phyloP scores from a whole-genome alignment of 768 basidiomycete genomes.

The Serendipita sp. region DNA sequence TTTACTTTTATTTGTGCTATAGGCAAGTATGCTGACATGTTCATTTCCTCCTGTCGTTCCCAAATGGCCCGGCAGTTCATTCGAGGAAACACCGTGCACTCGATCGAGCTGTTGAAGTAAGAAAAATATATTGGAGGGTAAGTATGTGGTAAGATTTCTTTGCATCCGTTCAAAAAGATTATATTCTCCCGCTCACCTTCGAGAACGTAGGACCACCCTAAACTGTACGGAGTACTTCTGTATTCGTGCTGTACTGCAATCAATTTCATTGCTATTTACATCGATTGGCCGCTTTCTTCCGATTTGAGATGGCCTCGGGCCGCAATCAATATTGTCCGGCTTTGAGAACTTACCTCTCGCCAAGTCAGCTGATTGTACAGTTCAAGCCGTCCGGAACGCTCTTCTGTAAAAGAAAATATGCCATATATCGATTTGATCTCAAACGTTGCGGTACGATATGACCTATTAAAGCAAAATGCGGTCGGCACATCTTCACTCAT shows the following conservation, averaged over 20 bases:
- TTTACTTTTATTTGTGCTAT: neutral
- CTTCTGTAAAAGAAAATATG: neutral
- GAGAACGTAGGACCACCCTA: too few species aligned
- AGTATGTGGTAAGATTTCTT: neutral
- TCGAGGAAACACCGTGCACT: slow-evolving; percentile 3
- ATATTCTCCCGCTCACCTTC: too few species aligned
- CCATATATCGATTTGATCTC: slow-evolving; percentile 1
- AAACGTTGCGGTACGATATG: neutral
- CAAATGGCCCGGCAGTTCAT: neutral
- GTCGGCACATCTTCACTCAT: neutral
- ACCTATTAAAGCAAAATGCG: neutral
- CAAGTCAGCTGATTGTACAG: too few species aligned
- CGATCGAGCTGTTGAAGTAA: neutral
- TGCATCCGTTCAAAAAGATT: too few species aligned
- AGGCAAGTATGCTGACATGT: slow-evolving; percentile 1
- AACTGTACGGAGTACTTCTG: too few species aligned
- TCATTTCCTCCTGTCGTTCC: neutral
- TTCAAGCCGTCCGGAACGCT: too few species aligned
- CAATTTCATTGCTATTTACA: neutral
- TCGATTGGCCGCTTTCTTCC: neutral
- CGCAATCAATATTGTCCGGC: too few species aligned
- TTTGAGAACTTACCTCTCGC: too few species aligned
- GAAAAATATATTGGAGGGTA: neutral
- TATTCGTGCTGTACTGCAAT: neutral
- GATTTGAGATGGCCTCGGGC: too few species aligned